Percentiles rank a stretch among this genome's conserved stretches.
These are phyloP conservation scores for Cyclotella choctawhatcheeana DNA, from an alignment of 108 stramenopile species.

Conservation along the genomic window DNA sequence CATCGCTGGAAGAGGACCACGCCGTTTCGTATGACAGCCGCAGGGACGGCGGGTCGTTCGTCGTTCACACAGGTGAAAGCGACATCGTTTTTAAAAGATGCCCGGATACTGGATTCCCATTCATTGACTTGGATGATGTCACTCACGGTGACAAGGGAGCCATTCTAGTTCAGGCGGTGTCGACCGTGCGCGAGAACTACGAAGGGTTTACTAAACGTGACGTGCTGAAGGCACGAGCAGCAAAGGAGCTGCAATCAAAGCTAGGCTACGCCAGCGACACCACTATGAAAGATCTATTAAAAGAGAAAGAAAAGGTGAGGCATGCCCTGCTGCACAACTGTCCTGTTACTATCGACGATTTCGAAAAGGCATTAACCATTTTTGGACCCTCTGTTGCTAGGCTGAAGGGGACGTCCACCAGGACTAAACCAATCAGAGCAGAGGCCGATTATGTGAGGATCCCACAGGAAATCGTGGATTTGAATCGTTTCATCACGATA, in stretches of 20 bases:
- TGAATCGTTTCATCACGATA: background rate
- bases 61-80: background rate
- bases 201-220: slow-evolving; percentile 22
- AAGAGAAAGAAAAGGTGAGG: slow-evolving; percentile 22
- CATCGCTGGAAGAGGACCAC: slow-evolving; percentile 9
- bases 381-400: slow-evolving; percentile 40
- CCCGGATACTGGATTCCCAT: slow-evolving; percentile 1
- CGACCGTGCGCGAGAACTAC: background rate
- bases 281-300: background rate
- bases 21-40: slow-evolving; percentile 37
- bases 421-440: background rate
- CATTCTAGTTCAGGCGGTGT: slow-evolving; percentile 7
- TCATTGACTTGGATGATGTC: slow-evolving; percentile 3
- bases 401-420: background rate
- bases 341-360: slow-evolving; percentile 19
- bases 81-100: slow-evolving; percentile 1
- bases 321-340: slow-evolving; percentile 25
- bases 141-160: background rate
- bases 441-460: background rate
- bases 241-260: slow-evolving; percentile 19
- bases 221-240: slow-evolving; percentile 19
- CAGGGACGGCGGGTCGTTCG: background rate
- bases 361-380: slow-evolving; percentile 20
- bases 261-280: slow-evolving; percentile 21
- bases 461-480: background rate